Evolutionary conservation across 257 asterid genomes (phyloP).

Genomic region (Solanum pennellii): DNA sequence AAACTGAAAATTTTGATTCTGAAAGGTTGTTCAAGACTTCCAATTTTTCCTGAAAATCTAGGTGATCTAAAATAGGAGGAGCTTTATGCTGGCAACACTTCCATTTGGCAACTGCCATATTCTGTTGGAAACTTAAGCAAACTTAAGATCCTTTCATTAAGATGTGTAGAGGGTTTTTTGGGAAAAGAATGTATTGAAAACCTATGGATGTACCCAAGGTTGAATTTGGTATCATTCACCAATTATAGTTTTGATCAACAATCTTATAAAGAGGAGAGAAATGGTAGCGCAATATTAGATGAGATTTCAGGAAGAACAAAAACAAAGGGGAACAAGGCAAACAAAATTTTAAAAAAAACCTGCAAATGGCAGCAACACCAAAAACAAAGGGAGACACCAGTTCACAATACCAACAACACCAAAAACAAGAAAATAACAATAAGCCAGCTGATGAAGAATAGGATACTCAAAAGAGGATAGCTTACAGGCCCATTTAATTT

Average conservation of each 20-base stretch:
- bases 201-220: background rate
- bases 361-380: too few relatives aligned
- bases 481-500: too few relatives aligned
- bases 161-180: background rate
- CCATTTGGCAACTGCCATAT: background rate
- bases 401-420: too few relatives aligned
- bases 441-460: too few relatives aligned
- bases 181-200: background rate
- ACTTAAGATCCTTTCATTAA: background rate
- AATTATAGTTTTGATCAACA: background rate
- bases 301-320: background rate
- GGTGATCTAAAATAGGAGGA: background rate
- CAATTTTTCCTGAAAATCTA: background rate
- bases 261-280: background rate
- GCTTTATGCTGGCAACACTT: background rate
- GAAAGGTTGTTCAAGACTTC: background rate
- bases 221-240: background rate
- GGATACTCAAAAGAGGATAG: too few relatives aligned
- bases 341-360: too few relatives aligned
- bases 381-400: too few relatives aligned
- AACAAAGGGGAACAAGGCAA: too few relatives aligned
- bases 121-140: background rate
- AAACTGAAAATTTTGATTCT: background rate
- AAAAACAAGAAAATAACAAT: too few relatives aligned
- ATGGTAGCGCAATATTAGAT: background rate